Evolutionary conservation across 345 rosid genomes (phyloP).

Genomic region (Acer saccharum): DNA sequence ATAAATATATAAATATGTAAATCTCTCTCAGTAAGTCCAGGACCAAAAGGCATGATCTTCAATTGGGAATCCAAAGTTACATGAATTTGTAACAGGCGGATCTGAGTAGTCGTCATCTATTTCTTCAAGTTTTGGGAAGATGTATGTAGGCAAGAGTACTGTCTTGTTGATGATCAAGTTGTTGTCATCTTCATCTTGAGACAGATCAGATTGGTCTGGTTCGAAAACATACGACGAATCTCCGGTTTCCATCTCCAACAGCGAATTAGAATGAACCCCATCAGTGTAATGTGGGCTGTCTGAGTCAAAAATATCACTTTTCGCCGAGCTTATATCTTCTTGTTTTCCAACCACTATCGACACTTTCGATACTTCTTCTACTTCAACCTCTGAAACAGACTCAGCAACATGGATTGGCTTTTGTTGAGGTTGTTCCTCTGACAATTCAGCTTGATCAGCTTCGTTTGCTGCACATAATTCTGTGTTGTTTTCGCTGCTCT

Average conservation of each 20-base stretch:
- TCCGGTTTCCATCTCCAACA: conserved; percentile 46
- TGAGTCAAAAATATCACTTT: conserved; percentile 52
- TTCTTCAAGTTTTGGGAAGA: conserved; percentile 54
- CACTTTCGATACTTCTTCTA: conserved; percentile 29
- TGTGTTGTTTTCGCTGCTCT: conserved; percentile 15
- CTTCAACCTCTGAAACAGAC: conserved; percentile 25
- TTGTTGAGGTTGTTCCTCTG: conserved; percentile 20
- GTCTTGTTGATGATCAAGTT: conserved; percentile 31
- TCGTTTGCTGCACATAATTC: conserved; percentile 21
- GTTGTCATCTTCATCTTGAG: conserved; percentile 62
- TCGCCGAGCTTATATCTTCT: conserved; percentile 48
- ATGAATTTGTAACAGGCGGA: conserved; percentile 38
- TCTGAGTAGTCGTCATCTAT: conserved; percentile 28
- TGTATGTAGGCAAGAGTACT: conserved; percentile 30
- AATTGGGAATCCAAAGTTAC: conserved; percentile 46
- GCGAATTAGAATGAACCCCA: conserved; percentile 47
- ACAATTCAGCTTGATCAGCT: conserved; percentile 6
- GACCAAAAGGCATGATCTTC: conserved; percentile 67
- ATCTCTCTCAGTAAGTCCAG: conserved; percentile 41
- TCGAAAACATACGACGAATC: conserved; percentile 50
- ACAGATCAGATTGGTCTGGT: conserved; percentile 53
- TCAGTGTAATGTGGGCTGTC: conserved; percentile 54
- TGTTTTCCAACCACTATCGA: conserved; percentile 36
- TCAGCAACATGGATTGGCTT: conserved; percentile 25
- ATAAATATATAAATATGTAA: not conserved